Evolutionary conservation across 257 asterid genomes (phyloP).

Genomic region (Catharanthus roseus): DNA sequence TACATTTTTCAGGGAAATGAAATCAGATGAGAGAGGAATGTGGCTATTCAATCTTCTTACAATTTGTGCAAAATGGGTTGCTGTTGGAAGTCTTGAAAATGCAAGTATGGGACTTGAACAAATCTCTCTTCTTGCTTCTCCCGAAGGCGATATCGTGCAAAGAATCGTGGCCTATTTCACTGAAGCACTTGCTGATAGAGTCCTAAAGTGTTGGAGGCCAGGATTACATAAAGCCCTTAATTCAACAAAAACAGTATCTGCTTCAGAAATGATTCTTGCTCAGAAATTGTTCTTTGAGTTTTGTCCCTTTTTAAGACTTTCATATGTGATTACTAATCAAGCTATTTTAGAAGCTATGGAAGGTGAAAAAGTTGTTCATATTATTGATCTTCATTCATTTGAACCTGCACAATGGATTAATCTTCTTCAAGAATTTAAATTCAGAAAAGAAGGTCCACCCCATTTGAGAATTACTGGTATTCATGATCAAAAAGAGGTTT

Average conservation of each 20-base stretch:
- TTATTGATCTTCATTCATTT: constrained; percentile 48
- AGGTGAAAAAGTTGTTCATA: constrained; percentile 62
- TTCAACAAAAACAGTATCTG: constrained; percentile 31
- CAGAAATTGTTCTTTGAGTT: constrained; percentile 46
- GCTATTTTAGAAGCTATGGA: constrained; percentile 76
- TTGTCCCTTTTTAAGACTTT: constrained; percentile 62
- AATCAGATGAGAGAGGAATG: constrained; percentile 67
- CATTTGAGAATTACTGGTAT: constrained; percentile 64
- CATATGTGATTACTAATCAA: constrained; percentile 63
- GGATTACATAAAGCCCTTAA: constrained; percentile 65
- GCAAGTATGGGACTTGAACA: constrained; percentile 63
- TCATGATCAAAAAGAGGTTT: constrained; percentile 47
- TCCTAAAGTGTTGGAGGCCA: constrained; percentile 51
- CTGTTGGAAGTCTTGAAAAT: constrained; percentile 51
- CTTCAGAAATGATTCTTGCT: constrained; percentile 31
- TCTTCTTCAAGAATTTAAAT: constrained; percentile 44
- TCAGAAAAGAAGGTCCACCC: constrained; percentile 60
- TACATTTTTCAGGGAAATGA: constrained; percentile 50
- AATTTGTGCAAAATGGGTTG: constrained; percentile 58
- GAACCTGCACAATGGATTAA: constrained; percentile 69
- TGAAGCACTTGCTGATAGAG: constrained; percentile 68
- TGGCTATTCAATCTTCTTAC: constrained; percentile 51
- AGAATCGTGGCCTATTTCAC: constrained; percentile 63
- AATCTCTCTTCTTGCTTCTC: constrained; percentile 60
- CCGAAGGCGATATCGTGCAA: constrained; percentile 76